phyloP scores from a whole-genome alignment of 1,139 yeast species.

The Pichia sp. region DNA sequence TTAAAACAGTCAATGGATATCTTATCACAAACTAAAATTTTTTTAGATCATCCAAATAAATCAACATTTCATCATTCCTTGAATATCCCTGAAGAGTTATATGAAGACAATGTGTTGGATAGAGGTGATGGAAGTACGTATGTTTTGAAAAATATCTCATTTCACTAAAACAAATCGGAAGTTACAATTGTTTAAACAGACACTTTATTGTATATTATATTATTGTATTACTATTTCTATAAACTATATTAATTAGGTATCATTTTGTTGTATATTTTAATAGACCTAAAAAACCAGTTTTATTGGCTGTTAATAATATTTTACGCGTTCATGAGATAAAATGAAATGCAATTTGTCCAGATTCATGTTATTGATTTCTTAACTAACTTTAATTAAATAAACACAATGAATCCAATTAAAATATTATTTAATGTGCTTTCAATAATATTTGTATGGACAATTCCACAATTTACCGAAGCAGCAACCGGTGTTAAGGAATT shows the following conservation, averaged over 20 bases:
- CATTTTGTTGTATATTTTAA: neutral
- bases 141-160: slow-evolving; percentile 19
- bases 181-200: neutral
- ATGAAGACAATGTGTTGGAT: slow-evolving; percentile 4
- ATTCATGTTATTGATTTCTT: neutral
- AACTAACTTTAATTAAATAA: neutral
- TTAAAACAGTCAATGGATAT: slow-evolving; percentile 12
- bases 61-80: neutral
- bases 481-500: slow-evolving; percentile 4
- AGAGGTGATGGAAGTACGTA: slow-evolving; percentile 43
- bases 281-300: neutral
- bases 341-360: neutral
- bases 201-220: neutral
- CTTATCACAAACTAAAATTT: slow-evolving; percentile 22
- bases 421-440: neutral
- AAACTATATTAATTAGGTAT: neutral
- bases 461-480: neutral
- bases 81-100: neutral
- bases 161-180: neutral
- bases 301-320: too few relatives aligned
- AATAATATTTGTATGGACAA: neutral
- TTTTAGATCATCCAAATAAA: slow-evolving; percentile 29
- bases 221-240: neutral
- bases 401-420: neutral
- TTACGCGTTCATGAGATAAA: neutral